phyloP scores from a whole-genome alignment of 2,329 filamentous ascomycete species.

The Colletotrichum shisoi region DNA sequence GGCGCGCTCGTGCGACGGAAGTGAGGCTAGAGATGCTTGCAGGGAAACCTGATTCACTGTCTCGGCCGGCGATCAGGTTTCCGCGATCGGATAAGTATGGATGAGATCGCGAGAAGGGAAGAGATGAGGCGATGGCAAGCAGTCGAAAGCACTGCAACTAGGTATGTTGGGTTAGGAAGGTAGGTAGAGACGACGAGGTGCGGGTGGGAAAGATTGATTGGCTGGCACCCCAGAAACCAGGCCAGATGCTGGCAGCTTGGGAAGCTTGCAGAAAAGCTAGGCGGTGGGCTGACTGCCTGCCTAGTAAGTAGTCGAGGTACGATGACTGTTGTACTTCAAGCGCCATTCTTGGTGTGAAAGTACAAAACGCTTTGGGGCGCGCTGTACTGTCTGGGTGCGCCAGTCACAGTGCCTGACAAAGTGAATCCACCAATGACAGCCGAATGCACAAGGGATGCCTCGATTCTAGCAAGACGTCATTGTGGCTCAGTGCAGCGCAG shows the following conservation, averaged over 20 bases:
- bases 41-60: background rate
- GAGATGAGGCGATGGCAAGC: constrained; percentile 24
- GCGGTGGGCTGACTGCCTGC: constrained; percentile 8
- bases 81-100: background rate
- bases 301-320: background rate
- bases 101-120: constrained; percentile 8
- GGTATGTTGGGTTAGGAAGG: background rate
- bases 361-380: constrained; percentile 6
- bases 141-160: background rate
- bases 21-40: background rate
- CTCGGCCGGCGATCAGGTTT: background rate
- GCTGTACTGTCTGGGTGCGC: constrained; percentile 13
- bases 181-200: constrained; percentile 1
- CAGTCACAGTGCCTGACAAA: constrained; percentile 13
- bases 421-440: constrained; percentile 10
- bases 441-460: constrained; percentile 17
- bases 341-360: background rate
- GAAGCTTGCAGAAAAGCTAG: constrained; percentile 37
- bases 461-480: constrained; percentile 29
- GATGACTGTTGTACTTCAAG: background rate
- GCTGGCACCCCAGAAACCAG: constrained; percentile 25
- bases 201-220: constrained; percentile 23
- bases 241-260: constrained; percentile 25
- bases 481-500: background rate
- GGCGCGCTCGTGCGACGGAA: background rate